These are phyloP conservation scores for Rhynchospora pubera DNA, from an alignment of 176 grass and related monocot genomes.

Conservation along the genomic window DNA sequence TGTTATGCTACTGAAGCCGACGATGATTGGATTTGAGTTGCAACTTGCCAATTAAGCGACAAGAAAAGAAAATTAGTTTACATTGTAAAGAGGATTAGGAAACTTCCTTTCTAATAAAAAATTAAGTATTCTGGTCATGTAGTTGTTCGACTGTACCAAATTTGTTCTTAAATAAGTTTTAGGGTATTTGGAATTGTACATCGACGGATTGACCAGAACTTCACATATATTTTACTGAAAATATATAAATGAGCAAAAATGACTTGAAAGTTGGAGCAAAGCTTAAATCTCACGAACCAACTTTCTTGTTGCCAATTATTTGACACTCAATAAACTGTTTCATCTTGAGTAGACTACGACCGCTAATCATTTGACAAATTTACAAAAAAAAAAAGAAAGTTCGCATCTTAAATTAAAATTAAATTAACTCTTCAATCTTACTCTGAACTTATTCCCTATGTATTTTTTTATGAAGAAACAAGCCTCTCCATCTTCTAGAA, in stretches of 20 bases:
- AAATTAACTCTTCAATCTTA: neutral
- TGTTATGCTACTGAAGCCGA: neutral
- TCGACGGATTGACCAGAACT: neutral
- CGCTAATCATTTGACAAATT: too few relatives aligned
- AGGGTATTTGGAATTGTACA: neutral
- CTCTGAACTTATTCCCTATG: neutral
- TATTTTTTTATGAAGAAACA: too few relatives aligned
- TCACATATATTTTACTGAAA: neutral
- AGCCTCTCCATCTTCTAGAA: too few relatives aligned
- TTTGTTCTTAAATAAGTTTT: neutral
- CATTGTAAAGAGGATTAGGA: neutral
- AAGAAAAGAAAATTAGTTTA: neutral
- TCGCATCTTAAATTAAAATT: too few relatives aligned
- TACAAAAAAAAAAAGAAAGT: too few relatives aligned
- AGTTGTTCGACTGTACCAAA: neutral
- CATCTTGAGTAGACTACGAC: neutral
- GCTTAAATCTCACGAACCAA: too few relatives aligned
- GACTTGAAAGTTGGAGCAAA: neutral
- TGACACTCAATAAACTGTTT: too few relatives aligned
- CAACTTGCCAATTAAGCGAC: neutral
- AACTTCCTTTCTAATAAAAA: neutral
- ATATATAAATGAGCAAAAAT: neutral
- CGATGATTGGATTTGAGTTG: constrained; percentile 7
- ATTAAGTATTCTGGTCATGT: neutral
- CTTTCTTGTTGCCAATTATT: too few relatives aligned